phyloP scores from a whole-genome alignment of 176 grass and related monocot species.

The Aegilops longissima region DNA sequence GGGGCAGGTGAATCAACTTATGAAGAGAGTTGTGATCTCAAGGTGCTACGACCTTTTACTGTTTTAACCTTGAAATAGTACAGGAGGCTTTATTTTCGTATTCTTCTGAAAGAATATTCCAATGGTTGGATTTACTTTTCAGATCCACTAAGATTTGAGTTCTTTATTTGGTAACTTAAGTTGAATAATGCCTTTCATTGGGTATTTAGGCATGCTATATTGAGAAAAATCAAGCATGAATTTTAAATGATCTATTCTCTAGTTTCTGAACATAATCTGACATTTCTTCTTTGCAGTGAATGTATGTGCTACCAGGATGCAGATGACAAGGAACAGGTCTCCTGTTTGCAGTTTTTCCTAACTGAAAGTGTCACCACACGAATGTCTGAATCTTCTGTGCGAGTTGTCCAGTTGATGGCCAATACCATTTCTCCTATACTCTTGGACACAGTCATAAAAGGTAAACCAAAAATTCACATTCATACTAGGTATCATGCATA shows the following conservation, averaged over 20 bases:
- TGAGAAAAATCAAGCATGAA: neutral
- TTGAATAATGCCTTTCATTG: neutral
- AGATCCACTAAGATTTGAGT: neutral
- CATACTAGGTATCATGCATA: neutral
- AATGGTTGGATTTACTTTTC: neutral
- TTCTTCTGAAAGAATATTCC: neutral
- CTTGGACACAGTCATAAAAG: constrained; percentile 64
- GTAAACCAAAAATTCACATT: constrained; percentile 34
- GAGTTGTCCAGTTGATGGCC: constrained; percentile 39
- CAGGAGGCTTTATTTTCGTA: neutral
- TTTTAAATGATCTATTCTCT: neutral
- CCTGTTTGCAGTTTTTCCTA: constrained; percentile 59
- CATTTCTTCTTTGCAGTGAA: constrained; percentile 45
- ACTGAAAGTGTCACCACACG: constrained; percentile 26
- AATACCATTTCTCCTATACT: constrained; percentile 50
- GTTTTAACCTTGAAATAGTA: constrained; percentile 3
- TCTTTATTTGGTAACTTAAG: neutral
- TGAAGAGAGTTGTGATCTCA: constrained; percentile 37
- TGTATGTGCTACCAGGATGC: constrained; percentile 34
- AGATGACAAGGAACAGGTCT: constrained; percentile 3
- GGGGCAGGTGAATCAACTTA: constrained; percentile 29
- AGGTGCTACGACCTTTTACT: constrained; percentile 32
- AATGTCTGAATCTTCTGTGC: constrained; percentile 35
- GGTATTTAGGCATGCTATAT: constrained; percentile 11
- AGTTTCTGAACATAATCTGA: neutral